Evolutionary conservation across 2,329 filamentous ascomycete genomes (phyloP), one percentile per base, ranked within the genome.

Genomic region (Aspergillus fructus): DNA sequence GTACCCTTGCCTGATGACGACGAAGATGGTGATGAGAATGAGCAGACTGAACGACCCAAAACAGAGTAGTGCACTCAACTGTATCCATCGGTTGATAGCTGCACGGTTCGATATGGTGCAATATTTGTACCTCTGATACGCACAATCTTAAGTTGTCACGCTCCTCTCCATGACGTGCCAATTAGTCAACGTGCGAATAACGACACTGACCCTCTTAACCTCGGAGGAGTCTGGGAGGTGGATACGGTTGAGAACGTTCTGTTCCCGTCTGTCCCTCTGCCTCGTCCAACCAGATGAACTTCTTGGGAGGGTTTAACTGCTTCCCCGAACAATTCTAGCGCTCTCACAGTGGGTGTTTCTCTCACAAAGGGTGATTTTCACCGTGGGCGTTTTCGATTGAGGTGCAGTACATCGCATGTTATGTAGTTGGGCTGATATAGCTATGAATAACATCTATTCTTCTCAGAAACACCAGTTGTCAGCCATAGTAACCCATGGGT

Each of bases 121-220:
- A 53, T 21, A 15, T 39, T 53, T 53, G 24, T 42, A 40, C n/a
- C 40, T 30, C 33, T 17, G 6, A 23, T 40, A 17, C 89, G 91
- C 91, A 93, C 89, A 89, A 90, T 89, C 89, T 96, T 96, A 89
- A 96, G 92, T 94, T 96, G 90, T 85, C 91, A 92, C 84, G 84
- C 86, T 81, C 81, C 82, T 84, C 79, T 83, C 89, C 84, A 84
- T 93, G 87, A 86, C 85, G 85, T 92, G 90, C 87, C 89, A 87
- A 94, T 93, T 87, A 94, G 92, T 96, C 92, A 90, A 86, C 87
- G 89, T 96, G 92, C 92, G 90, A 82, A 96, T 82, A 96, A 83
- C 64, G 67, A 83, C 67, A 65, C 53, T 67, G 65, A 61, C 66
- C 65, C 69, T 73, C 65, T 62, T 68, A 74, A 73, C 72, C 66